Evolutionary conservation across 495 filamentous ascomycete species (phyloP), one percentile per base, ranked within the genome.

Genomic region (Melanomma pulvis-pyrius): DNA sequence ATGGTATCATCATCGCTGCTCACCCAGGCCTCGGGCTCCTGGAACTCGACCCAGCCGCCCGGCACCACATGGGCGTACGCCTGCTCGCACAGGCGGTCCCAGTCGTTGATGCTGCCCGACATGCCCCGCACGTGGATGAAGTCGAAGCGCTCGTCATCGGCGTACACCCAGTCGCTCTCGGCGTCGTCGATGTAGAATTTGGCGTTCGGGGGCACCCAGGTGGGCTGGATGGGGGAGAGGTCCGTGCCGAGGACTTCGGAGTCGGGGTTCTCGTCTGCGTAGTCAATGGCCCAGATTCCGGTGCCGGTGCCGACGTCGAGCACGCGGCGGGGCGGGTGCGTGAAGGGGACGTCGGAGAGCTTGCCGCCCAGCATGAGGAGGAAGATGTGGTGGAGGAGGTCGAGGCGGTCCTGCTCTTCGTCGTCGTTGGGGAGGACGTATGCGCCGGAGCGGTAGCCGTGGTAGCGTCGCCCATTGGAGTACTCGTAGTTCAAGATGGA

Each of bases 121-220:
- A 65, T 22, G 11, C 58, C 62, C 29, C 74, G 69, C 29, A 67
- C 50, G 50, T 76, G 73, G 49, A 76, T 67, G 56, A 75, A 63
- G 54, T 76, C 74, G 61, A 76, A 75, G 22, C 61, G 30, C 44
- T 61, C 58, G 59, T 54, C 51, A 8, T 53, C 59, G 17, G 36
- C 29, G 30, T 72, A 75, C 34, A 70, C 61, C 73, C 71, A 76
- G 6, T 69, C 69, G 53, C 44, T 52, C 44, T 72, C 67, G 24
- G 61, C 63, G 51, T 77, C 74, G 48, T 73, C 70, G 67, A 77
- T 64, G 44, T 73, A 56, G 69, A 77, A 77, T 17, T 59, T 56
- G 8, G 63, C 48, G 63, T 77, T 77, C 0, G 73, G 72, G 7
- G 75, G 74, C 28, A 76, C 72, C 41, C 59, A 55, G 12, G 59